phyloP scores from a whole-genome alignment of 805 yeast species.

The Starmerella vitae region DNA sequence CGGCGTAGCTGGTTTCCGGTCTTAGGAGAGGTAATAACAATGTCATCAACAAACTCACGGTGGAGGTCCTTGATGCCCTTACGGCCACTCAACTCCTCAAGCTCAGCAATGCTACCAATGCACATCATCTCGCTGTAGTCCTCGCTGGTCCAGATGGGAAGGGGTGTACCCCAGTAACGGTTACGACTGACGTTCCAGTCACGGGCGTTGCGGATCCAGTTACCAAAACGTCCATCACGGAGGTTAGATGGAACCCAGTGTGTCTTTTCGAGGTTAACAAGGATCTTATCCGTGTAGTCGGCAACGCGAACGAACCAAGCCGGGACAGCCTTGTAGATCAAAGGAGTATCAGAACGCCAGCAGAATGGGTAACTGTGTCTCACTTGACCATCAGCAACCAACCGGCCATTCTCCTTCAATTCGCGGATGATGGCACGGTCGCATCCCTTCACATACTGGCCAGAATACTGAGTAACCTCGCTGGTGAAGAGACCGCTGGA shows the following conservation, averaged over 20 bases:
- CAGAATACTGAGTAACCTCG: constrained; percentile 62
- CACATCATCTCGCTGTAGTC: constrained; percentile 88
- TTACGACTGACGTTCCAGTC: constrained; percentile 98
- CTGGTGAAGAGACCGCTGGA: constrained; percentile 75
- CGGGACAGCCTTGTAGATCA: constrained; percentile 90
- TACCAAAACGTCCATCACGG: constrained; percentile 89
- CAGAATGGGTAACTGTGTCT: constrained; percentile 98
- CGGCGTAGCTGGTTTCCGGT: constrained; percentile 84
- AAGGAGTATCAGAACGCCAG: constrained; percentile 99
- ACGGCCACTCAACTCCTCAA: constrained; percentile 41
- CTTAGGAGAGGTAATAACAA: constrained; percentile 80
- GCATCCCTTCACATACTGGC: constrained; percentile 88
- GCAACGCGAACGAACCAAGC: constrained; percentile 94
- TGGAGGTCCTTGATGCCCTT: constrained; percentile 90
- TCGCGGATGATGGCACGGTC: constrained; percentile 80
- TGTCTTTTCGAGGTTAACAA: constrained; percentile 69
- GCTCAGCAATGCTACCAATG: constrained; percentile 80
- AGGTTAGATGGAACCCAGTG: constrained; percentile 89
- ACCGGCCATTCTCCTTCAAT: constrained; percentile 61
- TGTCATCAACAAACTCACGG: constrained; percentile 80
- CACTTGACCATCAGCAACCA: constrained; percentile 67
- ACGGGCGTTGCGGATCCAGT: constrained; percentile 97
- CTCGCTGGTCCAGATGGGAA: constrained; percentile 94
- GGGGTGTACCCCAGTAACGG: constrained; percentile 99
- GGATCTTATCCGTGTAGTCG: constrained; percentile 78